Evolutionary conservation across 768 basidiomycete species (phyloP), one percentile per base, ranked within the genome.

Genomic region (Punctularia strigosozonata): DNA sequence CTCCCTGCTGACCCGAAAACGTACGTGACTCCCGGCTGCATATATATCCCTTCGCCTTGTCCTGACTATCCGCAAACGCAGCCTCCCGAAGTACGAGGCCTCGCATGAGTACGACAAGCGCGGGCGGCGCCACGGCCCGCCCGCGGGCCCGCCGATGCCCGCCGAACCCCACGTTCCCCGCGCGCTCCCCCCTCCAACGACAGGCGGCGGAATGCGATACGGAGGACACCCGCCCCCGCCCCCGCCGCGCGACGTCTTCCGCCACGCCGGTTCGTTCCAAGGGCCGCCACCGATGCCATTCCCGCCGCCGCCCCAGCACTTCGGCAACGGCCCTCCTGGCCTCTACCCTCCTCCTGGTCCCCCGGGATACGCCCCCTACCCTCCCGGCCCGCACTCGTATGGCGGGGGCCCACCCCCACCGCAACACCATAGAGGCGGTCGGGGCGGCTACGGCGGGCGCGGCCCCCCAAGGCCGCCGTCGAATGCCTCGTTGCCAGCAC

Each of bases 21-120:
- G 85, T 85, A 21, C n/a, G 28, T 30, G 4, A n/a, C 24, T 34
- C 31, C 26, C n/a, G 36, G n/a, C 20, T 31, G 12, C 6, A 19
- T 38, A 19, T 37, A 18, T 25, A 12, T 17, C 31, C n/a, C 25
- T 6, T 26, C 23, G 25, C 7, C 22, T 33, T 30, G 4, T 25
- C 6, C 14, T 41, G 19, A 34, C 19, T 12, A 38, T 38, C 12
- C 21, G 10, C 12, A 26, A 14, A 4, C 40, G 1, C 41, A 87
- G 84, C 34, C 64, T 86, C 20, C 83, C 83, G 4, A 62, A 65
- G 5, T 88, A 88, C 46, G 84, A 88, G 56, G 72, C 84, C 1
- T 88, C 84, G 1, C 84, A 88, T 45, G 84, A 88, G 53, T 84
- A 82, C 30, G 81, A 83, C 57, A 81, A 76, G 50, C 76, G 80